Conservation (phyloP, 805 yeast genomes). For the Wickerhamiella brachini region DNA sequence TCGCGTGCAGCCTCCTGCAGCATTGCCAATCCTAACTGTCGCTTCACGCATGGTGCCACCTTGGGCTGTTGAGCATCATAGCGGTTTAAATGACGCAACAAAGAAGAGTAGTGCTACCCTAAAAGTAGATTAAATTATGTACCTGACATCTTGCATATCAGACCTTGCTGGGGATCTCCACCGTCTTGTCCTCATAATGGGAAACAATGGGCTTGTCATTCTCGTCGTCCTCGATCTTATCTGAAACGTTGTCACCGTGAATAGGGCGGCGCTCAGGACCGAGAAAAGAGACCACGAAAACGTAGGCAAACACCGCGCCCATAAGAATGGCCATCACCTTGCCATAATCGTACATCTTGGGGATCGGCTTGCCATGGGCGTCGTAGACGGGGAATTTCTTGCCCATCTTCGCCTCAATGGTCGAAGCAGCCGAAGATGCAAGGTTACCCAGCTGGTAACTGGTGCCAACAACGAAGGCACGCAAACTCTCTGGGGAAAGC, state of each 20-base stretch:
- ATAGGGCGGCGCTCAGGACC: slow-evolving; percentile 37
- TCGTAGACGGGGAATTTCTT: slow-evolving; percentile 39
- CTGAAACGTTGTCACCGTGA: neutral
- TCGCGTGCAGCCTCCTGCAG: too few species aligned
- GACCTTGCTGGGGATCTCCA: neutral
- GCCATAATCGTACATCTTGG: slow-evolving; percentile 41
- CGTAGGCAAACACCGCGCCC: slow-evolving; percentile 47
- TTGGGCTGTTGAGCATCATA: too few species aligned
- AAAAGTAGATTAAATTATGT: neutral
- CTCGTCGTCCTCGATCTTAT: neutral
- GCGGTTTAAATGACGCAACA: neutral
- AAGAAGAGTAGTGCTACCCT: neutral
- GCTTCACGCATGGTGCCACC: too few species aligned
- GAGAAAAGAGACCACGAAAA: slow-evolving; percentile 33
- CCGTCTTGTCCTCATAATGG: neutral
- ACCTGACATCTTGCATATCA: neutral
- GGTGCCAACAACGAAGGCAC: slow-evolving; percentile 48
- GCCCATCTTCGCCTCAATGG: slow-evolving; percentile 55
- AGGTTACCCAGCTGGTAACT: slow-evolving; percentile 62
- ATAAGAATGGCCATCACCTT: slow-evolving; percentile 57
- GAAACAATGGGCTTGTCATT: neutral
- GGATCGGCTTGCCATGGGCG: slow-evolving; percentile 21
- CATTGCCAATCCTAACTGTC: too few species aligned
- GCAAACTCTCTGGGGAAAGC: slow-evolving; percentile 48
- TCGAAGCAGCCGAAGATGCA: slow-evolving; percentile 56